Conservation (phyloP, 495 filamentous ascomycete genomes). For the Xylaria intraflava region DNA sequence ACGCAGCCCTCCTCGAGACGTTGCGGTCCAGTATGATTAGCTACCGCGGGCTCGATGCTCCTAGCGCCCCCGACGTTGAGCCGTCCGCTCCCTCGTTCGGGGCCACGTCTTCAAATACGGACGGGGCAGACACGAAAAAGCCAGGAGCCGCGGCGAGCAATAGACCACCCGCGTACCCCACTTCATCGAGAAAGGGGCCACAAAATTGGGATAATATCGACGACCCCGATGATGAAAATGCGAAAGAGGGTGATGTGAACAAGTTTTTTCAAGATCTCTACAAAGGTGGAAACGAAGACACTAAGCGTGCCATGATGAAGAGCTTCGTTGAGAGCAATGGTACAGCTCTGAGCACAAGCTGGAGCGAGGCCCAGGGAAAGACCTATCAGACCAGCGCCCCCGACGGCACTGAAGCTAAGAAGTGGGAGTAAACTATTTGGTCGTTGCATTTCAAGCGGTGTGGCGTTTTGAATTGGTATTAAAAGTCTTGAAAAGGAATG, state of each 20-base stretch:
- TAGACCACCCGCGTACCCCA: conserved; percentile 66
- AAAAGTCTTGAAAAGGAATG: not conserved
- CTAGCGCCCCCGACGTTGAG: not conserved
- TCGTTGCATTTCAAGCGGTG: conserved; percentile 6
- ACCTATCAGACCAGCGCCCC: conserved; percentile 69
- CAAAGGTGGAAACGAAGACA: conserved; percentile 69
- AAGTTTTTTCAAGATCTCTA: conserved; percentile 91
- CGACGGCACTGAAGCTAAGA: conserved; percentile 68
- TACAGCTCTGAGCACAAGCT: conserved; percentile 88
- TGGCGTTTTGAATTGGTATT: conserved; percentile 3
- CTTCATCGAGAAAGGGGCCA: conserved; percentile 73
- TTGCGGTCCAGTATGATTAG: conserved; percentile 6
- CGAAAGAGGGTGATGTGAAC: conserved; percentile 65
- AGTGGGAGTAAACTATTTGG: conserved; percentile 40
- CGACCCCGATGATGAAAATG: conserved; percentile 43
- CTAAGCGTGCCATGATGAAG: conserved; percentile 93
- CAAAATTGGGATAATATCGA: conserved; percentile 88
- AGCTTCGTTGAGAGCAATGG: conserved; percentile 90
- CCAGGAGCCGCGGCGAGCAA: conserved; percentile 4
- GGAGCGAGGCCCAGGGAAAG: conserved; percentile 71
- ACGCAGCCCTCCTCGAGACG: conserved; percentile 12
- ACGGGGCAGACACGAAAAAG: conserved; percentile 8
- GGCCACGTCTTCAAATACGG: conserved; percentile 1
- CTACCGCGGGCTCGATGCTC: not conserved
- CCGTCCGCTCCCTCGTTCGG: not conserved